Evolutionary conservation across 2,329 filamentous ascomycete species (phyloP).

Genomic region (Exophiala sp.): DNA sequence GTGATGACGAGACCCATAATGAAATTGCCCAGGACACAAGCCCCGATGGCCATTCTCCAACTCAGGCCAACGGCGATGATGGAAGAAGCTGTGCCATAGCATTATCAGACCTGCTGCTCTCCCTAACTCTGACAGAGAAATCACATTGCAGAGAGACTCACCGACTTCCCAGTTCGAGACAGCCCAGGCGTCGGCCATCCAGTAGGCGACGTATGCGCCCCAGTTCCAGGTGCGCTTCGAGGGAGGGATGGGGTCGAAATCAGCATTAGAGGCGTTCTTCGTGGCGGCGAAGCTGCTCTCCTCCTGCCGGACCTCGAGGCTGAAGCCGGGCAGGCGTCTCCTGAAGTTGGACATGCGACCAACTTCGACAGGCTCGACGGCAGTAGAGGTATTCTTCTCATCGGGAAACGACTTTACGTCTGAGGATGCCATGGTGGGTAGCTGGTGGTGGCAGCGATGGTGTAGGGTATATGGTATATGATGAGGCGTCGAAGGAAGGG

Average conservation of each 20-base stretch:
- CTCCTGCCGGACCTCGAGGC: constrained; percentile 23
- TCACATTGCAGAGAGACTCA: constrained; percentile 4
- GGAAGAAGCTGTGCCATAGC: constrained; percentile 31
- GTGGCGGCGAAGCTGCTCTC: constrained; percentile 24
- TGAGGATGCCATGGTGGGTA: constrained; percentile 13
- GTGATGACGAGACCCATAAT: constrained; percentile 56
- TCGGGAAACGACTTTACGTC: constrained; percentile 8
- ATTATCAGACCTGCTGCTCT: constrained; percentile 11
- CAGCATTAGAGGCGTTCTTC: constrained; percentile 25
- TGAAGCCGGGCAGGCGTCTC: constrained; percentile 19
- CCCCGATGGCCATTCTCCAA: constrained; percentile 39
- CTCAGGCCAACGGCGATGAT: constrained; percentile 50
- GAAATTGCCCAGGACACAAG: constrained; percentile 32
- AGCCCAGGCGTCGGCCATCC: constrained; percentile 37
- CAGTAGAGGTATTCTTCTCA: constrained; percentile 17
- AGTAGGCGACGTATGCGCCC: constrained; percentile 40
- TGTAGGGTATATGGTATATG: constrained; percentile 17
- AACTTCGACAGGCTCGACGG: constrained; percentile 14
- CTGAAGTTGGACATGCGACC: constrained; percentile 9
- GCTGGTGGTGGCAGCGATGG: not conserved
- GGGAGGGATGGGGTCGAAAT: constrained; percentile 34
- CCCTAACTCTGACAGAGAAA: not conserved
- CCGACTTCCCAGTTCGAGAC: constrained; percentile 26
- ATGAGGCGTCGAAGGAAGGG: not conserved
- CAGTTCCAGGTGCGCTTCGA: constrained; percentile 40